phyloP scores from a whole-genome alignment of 768 basidiomycete genomes.

The Mrakia blollopis region DNA sequence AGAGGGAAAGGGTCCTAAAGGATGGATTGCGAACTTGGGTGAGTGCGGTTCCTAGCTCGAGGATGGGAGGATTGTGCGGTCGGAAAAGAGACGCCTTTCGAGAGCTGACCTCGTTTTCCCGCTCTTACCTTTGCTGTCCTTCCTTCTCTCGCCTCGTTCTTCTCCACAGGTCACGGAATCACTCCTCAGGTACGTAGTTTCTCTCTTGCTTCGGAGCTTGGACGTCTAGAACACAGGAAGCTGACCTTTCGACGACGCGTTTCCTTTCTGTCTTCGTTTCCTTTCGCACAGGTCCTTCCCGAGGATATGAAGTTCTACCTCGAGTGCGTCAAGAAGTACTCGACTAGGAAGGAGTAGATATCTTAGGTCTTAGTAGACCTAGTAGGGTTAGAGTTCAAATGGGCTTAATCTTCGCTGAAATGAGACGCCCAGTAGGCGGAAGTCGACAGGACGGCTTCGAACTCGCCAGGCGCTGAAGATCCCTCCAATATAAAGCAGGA shows the following conservation, averaged over 20 bases:
- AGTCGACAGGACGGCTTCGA: too few species aligned
- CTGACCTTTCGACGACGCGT: not conserved
- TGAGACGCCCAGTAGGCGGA: too few species aligned
- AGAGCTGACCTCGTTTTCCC: not conserved
- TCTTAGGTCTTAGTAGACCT: too few species aligned
- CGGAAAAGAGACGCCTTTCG: not conserved
- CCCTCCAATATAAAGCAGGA: too few species aligned
- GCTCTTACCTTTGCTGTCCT: not conserved
- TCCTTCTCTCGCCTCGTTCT: not conserved
- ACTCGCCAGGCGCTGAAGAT: too few species aligned
- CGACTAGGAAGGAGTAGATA: conserved; percentile 17
- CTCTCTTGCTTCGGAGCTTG: too few species aligned
- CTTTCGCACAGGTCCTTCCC: conserved; percentile 59
- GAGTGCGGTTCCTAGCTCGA: not conserved
- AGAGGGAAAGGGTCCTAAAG: conserved; percentile 50
- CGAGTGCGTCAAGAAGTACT: conserved; percentile 56
- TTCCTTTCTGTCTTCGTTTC: not conserved
- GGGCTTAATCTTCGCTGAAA: too few species aligned
- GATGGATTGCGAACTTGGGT: conserved; percentile 94
- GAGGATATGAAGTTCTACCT: conserved; percentile 89
- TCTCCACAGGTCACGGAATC: not conserved
- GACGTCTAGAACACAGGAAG: not conserved
- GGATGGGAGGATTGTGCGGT: not conserved
- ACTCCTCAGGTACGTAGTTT: not conserved
- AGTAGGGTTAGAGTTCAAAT: too few species aligned